Conservation (phyloP, 129 eudicot species). For the Helianthus annuus region HanXRQr2.0-SUNRISE NC_035446.2:74581187-74581686, state of each 20-base stretch:
- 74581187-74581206: conserved; percentile 76
- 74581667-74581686: conserved; percentile 82
- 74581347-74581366: conserved; percentile 81
- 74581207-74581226: conserved; percentile 94
- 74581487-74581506: conserved; percentile 64
- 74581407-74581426: conserved; percentile 94
- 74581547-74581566: conserved; percentile 63
- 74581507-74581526: conserved; percentile 68
- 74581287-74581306: conserved; percentile 85
- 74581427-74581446: conserved; percentile 75
- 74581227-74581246: conserved; percentile 99
- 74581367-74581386: conserved; percentile 73
- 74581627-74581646: conserved; percentile 87
- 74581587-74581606: conserved; percentile 83
- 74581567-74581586: conserved; percentile 61
- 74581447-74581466: conserved; percentile 90
- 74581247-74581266: conserved; percentile 88
- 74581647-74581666: conserved; percentile 54
- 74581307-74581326: conserved; percentile 80
- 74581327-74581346: conserved; percentile 75
- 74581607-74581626: conserved; percentile 88
- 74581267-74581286: conserved; percentile 77
- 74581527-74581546: conserved; percentile 72
- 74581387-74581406: conserved; percentile 91
- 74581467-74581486: conserved; percentile 73